phyloP scores from a whole-genome alignment of 768 basidiomycete genomes.

The Rhodotorula toruloides region DNA sequence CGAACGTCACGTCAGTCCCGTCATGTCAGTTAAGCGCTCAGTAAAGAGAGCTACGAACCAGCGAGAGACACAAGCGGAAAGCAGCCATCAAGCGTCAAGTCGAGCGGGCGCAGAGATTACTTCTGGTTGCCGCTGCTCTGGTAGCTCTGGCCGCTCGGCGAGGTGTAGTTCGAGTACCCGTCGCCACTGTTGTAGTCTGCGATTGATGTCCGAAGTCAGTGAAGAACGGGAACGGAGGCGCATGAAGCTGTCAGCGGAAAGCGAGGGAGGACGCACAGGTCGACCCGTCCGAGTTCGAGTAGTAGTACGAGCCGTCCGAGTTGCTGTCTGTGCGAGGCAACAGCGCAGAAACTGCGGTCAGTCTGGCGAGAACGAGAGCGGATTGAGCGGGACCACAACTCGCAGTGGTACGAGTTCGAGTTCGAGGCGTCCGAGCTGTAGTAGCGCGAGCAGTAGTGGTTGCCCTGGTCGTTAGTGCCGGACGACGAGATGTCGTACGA shows the following conservation, averaged over 20 bases:
- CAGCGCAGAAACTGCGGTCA: constrained; percentile 4
- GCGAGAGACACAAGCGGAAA: too few species aligned
- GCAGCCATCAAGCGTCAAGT: too few species aligned
- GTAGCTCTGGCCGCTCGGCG: constrained; percentile 45
- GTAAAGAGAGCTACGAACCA: too few species aligned
- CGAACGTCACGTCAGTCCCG: too few species aligned
- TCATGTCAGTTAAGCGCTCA: too few species aligned
- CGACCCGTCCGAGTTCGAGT: constrained; percentile 56
- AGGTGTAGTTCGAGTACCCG: constrained; percentile 56
- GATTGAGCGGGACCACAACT: constrained; percentile 51
- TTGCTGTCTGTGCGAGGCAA: constrained; percentile 8
- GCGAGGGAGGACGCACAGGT: constrained; percentile 45
- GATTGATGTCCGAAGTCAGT: neutral
- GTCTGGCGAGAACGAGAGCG: neutral
- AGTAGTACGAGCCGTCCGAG: constrained; percentile 61
- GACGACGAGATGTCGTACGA: neutral
- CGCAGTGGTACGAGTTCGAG: constrained; percentile 57
- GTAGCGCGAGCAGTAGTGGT: constrained; percentile 59
- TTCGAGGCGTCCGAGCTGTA: constrained; percentile 54
- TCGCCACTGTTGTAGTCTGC: constrained; percentile 54
- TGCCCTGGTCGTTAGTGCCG: constrained; percentile 51
- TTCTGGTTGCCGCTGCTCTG: too few species aligned
- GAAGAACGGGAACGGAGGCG: neutral
- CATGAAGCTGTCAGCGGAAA: too few species aligned
- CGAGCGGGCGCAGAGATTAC: too few species aligned